phyloP scores from a whole-genome alignment of 2,329 filamentous ascomycete genomes.

The Passalora sequoiae region DNA sequence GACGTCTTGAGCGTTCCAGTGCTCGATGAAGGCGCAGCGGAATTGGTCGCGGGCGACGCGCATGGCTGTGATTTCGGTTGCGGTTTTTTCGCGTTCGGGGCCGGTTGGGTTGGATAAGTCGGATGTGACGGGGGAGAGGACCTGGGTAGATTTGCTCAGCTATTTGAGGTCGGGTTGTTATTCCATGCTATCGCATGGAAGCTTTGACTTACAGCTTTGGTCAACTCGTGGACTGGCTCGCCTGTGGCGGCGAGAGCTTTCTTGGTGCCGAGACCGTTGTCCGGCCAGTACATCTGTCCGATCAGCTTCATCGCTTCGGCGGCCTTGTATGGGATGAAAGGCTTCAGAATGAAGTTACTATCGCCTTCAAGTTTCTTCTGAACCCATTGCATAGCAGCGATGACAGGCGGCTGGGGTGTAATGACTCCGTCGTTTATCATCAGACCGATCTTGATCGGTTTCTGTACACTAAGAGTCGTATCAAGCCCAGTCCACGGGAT shows the following conservation, averaged over 20 bases:
- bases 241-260: slow-evolving; percentile 7
- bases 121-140: slow-evolving; percentile 11
- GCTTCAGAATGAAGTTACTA: slow-evolving; percentile 13
- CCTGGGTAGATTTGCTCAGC: too few species aligned
- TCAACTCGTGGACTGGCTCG: slow-evolving; percentile 15
- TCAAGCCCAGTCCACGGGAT: slow-evolving; percentile 17
- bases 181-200: too few species aligned
- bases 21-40: slow-evolving; percentile 13
- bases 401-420: slow-evolving; percentile 16
- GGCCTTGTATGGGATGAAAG: slow-evolving; percentile 12
- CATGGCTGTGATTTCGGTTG: slow-evolving; percentile 11
- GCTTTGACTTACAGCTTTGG: too few species aligned
- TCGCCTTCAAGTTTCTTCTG: slow-evolving; percentile 3
- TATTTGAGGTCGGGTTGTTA: too few species aligned
- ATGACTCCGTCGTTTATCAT: slow-evolving; percentile 18
- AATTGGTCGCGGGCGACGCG: slow-evolving; percentile 15
- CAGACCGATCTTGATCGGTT: slow-evolving; percentile 15
- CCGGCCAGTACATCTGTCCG: slow-evolving; percentile 17
- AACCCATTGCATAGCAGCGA: slow-evolving; percentile 14
- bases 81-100: slow-evolving; percentile 14
- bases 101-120: slow-evolving; percentile 4
- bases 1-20: slow-evolving; percentile 17
- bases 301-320: slow-evolving; percentile 13
- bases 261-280: slow-evolving; percentile 10
- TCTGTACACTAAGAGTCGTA: slow-evolving; percentile 3